phyloP scores from a whole-genome alignment of 2,329 filamentous ascomycete species.

The Xylaria hypoxylon region DNA sequence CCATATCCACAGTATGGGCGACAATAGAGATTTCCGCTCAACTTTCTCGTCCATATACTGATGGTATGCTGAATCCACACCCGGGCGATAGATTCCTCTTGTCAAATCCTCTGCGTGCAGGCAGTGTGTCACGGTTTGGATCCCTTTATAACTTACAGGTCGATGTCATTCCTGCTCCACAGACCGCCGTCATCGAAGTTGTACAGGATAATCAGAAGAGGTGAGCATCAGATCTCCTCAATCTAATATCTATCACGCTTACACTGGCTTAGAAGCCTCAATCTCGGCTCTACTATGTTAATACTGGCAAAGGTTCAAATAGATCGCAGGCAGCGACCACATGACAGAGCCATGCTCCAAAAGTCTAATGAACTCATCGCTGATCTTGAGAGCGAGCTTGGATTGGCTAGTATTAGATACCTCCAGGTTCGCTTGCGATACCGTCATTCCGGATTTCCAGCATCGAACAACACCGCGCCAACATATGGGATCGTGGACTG shows the following conservation, averaged over 20 bases:
- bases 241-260: conserved; percentile 22
- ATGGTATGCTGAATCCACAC: conserved; percentile 17
- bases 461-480: conserved; percentile 44
- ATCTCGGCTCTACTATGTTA: conserved; percentile 59
- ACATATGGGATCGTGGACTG: conserved; percentile 53
- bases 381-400: conserved; percentile 68
- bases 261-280: conserved; percentile 54
- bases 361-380: conserved; percentile 68
- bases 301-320: conserved; percentile 62
- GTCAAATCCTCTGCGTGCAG: conserved; percentile 41
- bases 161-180: conserved; percentile 57
- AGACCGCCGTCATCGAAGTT: conserved; percentile 59
- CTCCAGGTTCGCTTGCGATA: conserved; percentile 66
- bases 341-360: conserved; percentile 39
- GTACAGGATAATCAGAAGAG: conserved; percentile 51
- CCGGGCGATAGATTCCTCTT: conserved; percentile 7
- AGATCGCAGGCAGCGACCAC: conserved; percentile 34
- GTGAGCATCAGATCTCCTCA: conserved; percentile 21
- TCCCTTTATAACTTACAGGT: conserved; percentile 63
- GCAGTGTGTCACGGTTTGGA: conserved; percentile 54
- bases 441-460: conserved; percentile 66
- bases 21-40: conserved; percentile 62
- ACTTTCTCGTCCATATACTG: conserved; percentile 47
- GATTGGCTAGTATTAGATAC: conserved; percentile 61
- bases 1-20: conserved; percentile 57